These are phyloP conservation scores for Exutisphaerella laricina DNA, from an alignment of 2,329 filamentous ascomycete species.

Conservation along the genomic window DNA sequence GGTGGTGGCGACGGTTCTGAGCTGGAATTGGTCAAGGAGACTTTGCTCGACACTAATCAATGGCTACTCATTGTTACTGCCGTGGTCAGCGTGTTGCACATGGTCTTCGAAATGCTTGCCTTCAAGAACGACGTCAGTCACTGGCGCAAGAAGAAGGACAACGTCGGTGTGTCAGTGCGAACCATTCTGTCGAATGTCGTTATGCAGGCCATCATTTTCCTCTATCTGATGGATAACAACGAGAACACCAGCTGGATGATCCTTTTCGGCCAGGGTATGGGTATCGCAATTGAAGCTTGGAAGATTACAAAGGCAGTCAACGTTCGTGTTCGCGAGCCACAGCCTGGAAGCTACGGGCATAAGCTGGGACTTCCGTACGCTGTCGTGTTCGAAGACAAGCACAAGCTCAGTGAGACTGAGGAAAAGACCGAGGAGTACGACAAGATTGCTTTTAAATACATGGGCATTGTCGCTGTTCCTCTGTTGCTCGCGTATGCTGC, in stretches of 20 bases:
- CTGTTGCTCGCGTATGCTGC: constrained; percentile 81
- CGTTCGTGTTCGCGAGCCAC: constrained; percentile 67
- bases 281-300: constrained; percentile 75
- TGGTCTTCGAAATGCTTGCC: constrained; percentile 90
- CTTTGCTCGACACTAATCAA: constrained; percentile 88
- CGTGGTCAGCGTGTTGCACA: constrained; percentile 80
- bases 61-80: constrained; percentile 82
- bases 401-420: constrained; percentile 89
- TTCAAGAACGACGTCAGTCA: constrained; percentile 97
- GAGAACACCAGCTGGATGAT: constrained; percentile 99
- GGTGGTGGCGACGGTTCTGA: constrained; percentile 85
- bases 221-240: constrained; percentile 95
- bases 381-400: constrained; percentile 89
- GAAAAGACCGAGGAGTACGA: constrained; percentile 99
- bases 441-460: constrained; percentile 93
- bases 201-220: constrained; percentile 93
- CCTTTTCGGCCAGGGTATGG: constrained; percentile 82
- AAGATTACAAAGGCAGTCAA: constrained; percentile 96
- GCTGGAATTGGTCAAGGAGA: constrained; percentile 95
- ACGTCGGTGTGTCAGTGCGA: constrained; percentile 90
- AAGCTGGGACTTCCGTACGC: constrained; percentile 56
- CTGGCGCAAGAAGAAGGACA: constrained; percentile 99
- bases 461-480: constrained; percentile 87
- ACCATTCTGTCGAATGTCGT: constrained; percentile 96
- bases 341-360: constrained; percentile 58